A percentile compares a stretch with the other conserved stretches of the same genome.
These are phyloP conservation scores for Bipolaris sorokiniana DNA, from an alignment of 2,329 filamentous ascomycete species.

Conservation along the genomic window DNA sequence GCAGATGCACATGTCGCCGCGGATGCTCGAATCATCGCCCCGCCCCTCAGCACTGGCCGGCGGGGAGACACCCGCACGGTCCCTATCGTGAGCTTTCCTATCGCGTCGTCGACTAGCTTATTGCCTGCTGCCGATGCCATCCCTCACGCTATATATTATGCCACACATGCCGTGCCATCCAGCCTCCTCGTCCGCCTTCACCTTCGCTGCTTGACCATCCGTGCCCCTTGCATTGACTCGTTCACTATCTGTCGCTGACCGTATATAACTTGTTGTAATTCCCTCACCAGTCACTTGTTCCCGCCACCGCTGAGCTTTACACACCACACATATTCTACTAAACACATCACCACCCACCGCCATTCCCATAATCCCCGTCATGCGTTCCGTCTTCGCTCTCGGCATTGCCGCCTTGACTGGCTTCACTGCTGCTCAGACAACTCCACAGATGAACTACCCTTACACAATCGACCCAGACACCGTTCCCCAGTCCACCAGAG, in stretches of 20 bases:
- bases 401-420: constrained; percentile 59
- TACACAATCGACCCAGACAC: constrained; percentile 66
- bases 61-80: constrained; percentile 11
- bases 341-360: constrained; percentile 1
- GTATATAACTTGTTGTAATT: constrained; percentile 23
- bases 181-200: constrained; percentile 28
- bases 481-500: constrained; percentile 60
- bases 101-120: constrained; percentile 25
- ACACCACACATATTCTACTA: background rate
- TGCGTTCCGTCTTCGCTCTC: constrained; percentile 60
- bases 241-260: constrained; percentile 33
- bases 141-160: constrained; percentile 38
- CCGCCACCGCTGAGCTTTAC: constrained; percentile 8
- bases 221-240: constrained; percentile 8
- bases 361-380: constrained; percentile 34
- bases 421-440: constrained; percentile 56
- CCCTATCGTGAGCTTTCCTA: constrained; percentile 20
- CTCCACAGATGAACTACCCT: constrained; percentile 35
- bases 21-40: constrained; percentile 4
- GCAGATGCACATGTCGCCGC: background rate
- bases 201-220: constrained; percentile 37
- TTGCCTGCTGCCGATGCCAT: constrained; percentile 25
- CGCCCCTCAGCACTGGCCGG: constrained; percentile 12
- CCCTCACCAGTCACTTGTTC: background rate
- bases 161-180: constrained; percentile 15